Evolutionary conservation across 345 rosid species (phyloP).

Genomic region (Arabidopsis arenosa): DNA sequence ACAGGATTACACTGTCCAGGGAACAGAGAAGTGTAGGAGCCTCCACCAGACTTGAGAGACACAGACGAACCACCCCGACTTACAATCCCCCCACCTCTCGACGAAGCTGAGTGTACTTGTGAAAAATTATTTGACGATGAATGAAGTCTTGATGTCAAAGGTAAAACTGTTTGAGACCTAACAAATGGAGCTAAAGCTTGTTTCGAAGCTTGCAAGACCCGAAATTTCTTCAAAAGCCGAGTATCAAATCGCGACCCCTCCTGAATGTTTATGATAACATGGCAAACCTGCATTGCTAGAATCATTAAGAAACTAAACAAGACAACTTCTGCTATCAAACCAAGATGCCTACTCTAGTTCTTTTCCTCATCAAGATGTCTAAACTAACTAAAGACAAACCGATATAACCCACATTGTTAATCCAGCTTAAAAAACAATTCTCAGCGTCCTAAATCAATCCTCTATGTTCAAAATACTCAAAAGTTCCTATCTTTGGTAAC

Average conservation of each 20-base stretch:
- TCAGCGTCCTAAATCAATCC: background rate
- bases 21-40: constrained; percentile 64
- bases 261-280: constrained; percentile 65
- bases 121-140: constrained; percentile 49
- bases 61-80: constrained; percentile 62
- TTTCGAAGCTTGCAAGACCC: constrained; percentile 82
- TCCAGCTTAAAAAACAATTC: background rate
- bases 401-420: background rate
- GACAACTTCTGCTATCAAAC: background rate
- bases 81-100: constrained; percentile 56
- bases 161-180: constrained; percentile 55
- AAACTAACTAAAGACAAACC: too few relatives aligned
- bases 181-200: constrained; percentile 63
- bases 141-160: constrained; percentile 58
- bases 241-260: constrained; percentile 74
- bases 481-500: background rate
- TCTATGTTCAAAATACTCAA: background rate
- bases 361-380: too few relatives aligned
- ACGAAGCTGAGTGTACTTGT: constrained; percentile 45
- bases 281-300: constrained; percentile 84
- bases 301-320: background rate
- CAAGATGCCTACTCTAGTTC: background rate
- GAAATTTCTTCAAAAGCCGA: constrained; percentile 66
- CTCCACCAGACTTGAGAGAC: constrained; percentile 77
- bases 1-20: constrained; percentile 91